phyloP scores from a whole-genome alignment of 1,284 basidiomycete genomes.

The Pseudozyma pruni region DNA sequence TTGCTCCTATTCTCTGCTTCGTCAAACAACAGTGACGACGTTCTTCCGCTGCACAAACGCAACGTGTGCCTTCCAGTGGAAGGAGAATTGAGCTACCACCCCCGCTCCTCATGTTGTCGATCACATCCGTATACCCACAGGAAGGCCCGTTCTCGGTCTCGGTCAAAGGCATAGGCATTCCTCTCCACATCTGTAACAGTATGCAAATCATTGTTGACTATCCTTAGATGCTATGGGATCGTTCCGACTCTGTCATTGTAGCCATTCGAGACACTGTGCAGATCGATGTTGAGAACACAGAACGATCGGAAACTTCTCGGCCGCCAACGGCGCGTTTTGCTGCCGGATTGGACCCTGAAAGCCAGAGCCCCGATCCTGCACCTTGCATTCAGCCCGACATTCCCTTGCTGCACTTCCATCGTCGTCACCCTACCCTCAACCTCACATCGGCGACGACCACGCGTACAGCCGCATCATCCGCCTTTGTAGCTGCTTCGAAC shows the following conservation, averaged over 20 bases:
- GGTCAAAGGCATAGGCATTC: constrained; percentile 1
- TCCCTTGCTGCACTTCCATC: neutral
- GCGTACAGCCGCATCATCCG: no score
- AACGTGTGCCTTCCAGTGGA: constrained; percentile 62
- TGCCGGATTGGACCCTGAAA: constrained; percentile 1
- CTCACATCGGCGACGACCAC: no score
- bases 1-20: no score
- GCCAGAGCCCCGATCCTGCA: no score
- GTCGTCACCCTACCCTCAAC: no score
- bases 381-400: neutral
- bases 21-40: constrained; percentile 55
- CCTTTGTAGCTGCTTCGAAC: neutral
- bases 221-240: no score
- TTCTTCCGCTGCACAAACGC: constrained; percentile 63
- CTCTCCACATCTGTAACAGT: constrained; percentile 1
- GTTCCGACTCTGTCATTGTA: no score
- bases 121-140: constrained; percentile 7
- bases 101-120: neutral
- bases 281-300: no score
- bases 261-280: no score
- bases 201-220: no score
- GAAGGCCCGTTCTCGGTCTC: neutral
- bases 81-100: constrained; percentile 44
- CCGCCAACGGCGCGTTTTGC: neutral
- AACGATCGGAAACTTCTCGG: neutral